phyloP scores from a whole-genome alignment of 495 filamentous ascomycete genomes.

The Neurospora sp. region DNA sequence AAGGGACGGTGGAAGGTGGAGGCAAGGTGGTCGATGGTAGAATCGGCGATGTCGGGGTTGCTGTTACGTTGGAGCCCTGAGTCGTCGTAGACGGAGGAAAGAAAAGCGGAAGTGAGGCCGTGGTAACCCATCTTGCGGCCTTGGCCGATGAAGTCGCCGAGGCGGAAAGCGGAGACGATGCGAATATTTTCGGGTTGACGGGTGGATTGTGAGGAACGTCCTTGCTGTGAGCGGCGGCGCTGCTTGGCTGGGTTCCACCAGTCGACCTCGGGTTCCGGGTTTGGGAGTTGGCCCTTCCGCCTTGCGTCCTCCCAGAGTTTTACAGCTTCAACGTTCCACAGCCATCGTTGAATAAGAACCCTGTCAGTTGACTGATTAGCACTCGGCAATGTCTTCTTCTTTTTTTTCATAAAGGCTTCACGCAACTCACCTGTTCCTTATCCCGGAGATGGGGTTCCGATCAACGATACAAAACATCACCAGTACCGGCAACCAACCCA shows the following conservation, averaged over 20 bases:
- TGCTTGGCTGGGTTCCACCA: not conserved
- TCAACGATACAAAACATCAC: conserved; percentile 37
- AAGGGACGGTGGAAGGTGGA: not conserved
- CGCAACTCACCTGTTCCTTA: conserved; percentile 21
- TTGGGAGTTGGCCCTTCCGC: not conserved
- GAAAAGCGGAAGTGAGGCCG: conserved; percentile 34
- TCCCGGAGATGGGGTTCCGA: conserved; percentile 35
- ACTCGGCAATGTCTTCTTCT: not conserved
- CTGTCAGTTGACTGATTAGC: conserved; percentile 17
- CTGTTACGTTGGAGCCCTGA: conserved; percentile 8
- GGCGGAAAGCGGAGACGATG: no score
- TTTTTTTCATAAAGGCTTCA: not conserved
- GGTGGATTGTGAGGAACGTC: not conserved
- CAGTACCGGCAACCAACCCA: conserved; percentile 41
- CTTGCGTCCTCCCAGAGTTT: not conserved
- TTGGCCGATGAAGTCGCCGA: no score
- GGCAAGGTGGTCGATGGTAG: conserved; percentile 26
- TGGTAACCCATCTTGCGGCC: conserved; percentile 26
- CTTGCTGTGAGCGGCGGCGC: not conserved
- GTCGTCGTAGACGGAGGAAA: conserved; percentile 28
- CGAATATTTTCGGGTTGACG: not conserved
- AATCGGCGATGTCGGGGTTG: conserved; percentile 33
- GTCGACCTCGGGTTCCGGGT: not conserved
- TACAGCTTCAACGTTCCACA: conserved; percentile 11
- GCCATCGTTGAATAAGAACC: conserved; percentile 4